These are phyloP conservation scores for Pichia sporocuriosa DNA, from an alignment of 805 yeast species.

Conservation along the genomic window DNA sequence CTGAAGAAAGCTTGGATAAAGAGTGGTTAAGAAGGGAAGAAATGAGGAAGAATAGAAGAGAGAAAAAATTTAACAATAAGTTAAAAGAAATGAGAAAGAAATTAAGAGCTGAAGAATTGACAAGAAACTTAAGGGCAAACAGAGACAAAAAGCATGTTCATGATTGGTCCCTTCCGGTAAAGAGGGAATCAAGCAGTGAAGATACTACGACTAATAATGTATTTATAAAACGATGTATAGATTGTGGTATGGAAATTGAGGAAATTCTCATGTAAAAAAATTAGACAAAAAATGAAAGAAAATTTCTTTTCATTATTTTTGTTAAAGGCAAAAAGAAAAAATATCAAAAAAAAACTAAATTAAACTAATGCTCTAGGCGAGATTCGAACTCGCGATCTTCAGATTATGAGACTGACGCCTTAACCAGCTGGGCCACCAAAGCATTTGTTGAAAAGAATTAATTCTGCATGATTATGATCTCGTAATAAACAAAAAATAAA, in stretches of 20 bases:
- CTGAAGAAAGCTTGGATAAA: conserved; percentile 78
- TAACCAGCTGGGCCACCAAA: conserved; percentile 36
- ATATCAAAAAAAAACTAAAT: no score
- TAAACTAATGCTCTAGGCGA: conserved; percentile 35
- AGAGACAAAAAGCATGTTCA: conserved; percentile 55
- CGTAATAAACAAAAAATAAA: no score
- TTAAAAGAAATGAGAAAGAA: conserved; percentile 82
- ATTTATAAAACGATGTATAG: conserved; percentile 58
- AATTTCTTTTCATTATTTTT: no score
- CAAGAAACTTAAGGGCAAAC: conserved; percentile 59
- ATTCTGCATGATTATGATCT: no score
- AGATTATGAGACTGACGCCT: conserved; percentile 37
- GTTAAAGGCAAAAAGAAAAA: no score
- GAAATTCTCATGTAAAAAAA: conserved; percentile 55
- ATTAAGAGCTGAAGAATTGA: conserved; percentile 86
- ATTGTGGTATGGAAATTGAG: conserved; percentile 80
- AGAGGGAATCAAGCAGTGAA: conserved; percentile 19
- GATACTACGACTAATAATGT: conserved; percentile 21
- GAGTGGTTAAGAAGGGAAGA: conserved; percentile 87
- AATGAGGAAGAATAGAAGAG: conserved; percentile 63
- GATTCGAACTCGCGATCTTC: conserved; percentile 37
- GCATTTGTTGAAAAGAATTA: conserved; percentile 17
- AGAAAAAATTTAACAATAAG: conserved; percentile 70
- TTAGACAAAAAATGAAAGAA: no score
- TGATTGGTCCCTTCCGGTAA: conserved; percentile 58